A percentile compares a stretch with the other conserved stretches of the same genome.
These are phyloP conservation scores for Trichoderma hamatum DNA, from an alignment of 2,329 filamentous ascomycete genomes.

Conservation along the genomic window DNA sequence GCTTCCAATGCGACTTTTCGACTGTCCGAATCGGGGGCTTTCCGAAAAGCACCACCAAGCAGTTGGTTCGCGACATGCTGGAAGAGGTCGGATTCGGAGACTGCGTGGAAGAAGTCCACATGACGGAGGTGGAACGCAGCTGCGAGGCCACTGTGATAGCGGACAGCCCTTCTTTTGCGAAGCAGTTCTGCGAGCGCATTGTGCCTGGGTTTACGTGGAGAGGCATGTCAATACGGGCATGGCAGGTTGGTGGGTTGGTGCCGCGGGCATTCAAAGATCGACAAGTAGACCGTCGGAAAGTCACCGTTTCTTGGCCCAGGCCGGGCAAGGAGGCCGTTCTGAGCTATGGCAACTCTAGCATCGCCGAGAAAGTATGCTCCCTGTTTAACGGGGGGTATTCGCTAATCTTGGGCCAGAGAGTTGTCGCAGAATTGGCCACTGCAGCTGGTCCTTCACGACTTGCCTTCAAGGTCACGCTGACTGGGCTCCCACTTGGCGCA, in stretches of 20 bases:
- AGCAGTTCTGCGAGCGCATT: slow-evolving; percentile 3
- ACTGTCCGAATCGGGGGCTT: slow-evolving; percentile 40
- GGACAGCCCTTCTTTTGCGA: slow-evolving; percentile 17
- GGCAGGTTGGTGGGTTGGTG: slow-evolving; percentile 30
- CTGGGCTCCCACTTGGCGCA: neutral
- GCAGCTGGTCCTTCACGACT: neutral
- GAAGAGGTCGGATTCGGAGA: neutral
- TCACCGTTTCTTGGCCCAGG: slow-evolving; percentile 44
- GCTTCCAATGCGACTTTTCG: slow-evolving; percentile 43
- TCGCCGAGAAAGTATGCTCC: slow-evolving; percentile 5
- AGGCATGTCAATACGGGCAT: neutral
- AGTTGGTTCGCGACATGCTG: neutral
- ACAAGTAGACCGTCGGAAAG: slow-evolving; percentile 40
- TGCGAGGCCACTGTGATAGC: slow-evolving; percentile 5
- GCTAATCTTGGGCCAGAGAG: neutral
- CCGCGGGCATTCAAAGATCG: slow-evolving; percentile 34
- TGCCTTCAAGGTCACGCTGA: slow-evolving; percentile 8
- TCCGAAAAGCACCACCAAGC: slow-evolving; percentile 29
- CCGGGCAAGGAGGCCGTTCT: slow-evolving; percentile 37
- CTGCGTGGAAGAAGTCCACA: neutral
- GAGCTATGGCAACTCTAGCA: slow-evolving; percentile 33
- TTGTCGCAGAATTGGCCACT: slow-evolving; percentile 26
- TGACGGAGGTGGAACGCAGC: neutral
- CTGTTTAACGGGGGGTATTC: neutral
- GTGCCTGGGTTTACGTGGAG: neutral